Percentiles rank a stretch among this genome's conserved stretches.
phyloP scores from a whole-genome alignment of 805 yeast species.

The Ogataea pilisensis region DNA sequence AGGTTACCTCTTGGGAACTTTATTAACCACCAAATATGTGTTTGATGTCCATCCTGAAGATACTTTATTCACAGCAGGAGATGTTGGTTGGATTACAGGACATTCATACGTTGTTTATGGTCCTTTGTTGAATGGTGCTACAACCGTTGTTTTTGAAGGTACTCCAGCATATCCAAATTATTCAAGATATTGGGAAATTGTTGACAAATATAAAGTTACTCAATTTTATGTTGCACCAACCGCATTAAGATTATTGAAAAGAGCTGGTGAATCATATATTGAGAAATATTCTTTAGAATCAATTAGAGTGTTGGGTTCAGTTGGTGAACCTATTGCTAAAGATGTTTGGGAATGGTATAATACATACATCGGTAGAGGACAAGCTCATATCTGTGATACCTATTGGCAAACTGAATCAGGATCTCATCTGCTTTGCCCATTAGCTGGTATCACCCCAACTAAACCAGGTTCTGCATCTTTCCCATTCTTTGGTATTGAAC shows the following conservation, averaged over 20 bases:
- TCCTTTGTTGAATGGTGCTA: conserved; percentile 82
- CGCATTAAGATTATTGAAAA: conserved; percentile 81
- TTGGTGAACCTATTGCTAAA: conserved; percentile 97
- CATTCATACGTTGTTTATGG: conserved; percentile 96
- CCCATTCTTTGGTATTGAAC: conserved; percentile 93
- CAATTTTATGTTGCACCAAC: conserved; percentile 99
- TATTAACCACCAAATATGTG: conserved; percentile 85
- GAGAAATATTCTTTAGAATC: conserved; percentile 76
- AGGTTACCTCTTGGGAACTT: conserved; percentile 91
- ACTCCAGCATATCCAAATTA: conserved; percentile 96
- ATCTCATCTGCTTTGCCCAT: conserved; percentile 88
- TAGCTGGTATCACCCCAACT: conserved; percentile 91
- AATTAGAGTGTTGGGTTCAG: conserved; percentile 92
- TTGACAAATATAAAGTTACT: conserved; percentile 85
- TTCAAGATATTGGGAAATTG: conserved; percentile 95
- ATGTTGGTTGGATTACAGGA: conserved; percentile 99
- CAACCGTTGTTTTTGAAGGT: conserved; percentile 92
- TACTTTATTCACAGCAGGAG: conserved; percentile 93
- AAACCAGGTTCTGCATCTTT: conserved; percentile 97
- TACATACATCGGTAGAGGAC: conserved; percentile 82
- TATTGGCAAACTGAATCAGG: conserved; percentile 99
- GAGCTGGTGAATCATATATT: conserved; percentile 81
- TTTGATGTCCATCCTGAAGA: conserved; percentile 91
- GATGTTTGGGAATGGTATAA: conserved; percentile 99
- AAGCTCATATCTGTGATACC: conserved; percentile 91